A percentile compares a stretch with the other conserved stretches of the same genome.
Evolutionary conservation across 108 stramenopile genomes (phyloP).

Genomic region (Cyclotella sp.): DNA sequence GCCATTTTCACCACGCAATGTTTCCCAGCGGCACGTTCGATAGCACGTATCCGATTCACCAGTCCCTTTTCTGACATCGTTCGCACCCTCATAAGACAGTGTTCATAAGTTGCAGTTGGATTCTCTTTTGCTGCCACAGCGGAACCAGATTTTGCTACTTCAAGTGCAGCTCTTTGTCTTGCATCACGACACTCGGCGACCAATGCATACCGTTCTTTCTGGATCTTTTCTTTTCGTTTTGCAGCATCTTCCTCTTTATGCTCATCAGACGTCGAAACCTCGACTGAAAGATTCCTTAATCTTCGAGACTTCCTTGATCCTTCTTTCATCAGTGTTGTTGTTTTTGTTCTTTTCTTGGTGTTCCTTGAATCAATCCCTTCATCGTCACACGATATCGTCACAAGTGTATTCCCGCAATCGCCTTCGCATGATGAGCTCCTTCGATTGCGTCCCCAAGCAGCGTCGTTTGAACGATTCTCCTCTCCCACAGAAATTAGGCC

Average conservation of each 20-base stretch:
- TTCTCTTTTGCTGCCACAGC: constrained; percentile 65
- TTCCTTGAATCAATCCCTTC: constrained; percentile 16
- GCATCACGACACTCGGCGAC: constrained; percentile 75
- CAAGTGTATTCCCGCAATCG: constrained; percentile 8
- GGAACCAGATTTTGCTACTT: constrained; percentile 52
- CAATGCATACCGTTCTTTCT: constrained; percentile 51
- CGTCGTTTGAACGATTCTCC: constrained; percentile 68
- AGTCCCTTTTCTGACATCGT: constrained; percentile 84
- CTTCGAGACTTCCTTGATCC: constrained; percentile 64
- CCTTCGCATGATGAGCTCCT: constrained; percentile 8
- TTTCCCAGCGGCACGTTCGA: constrained; percentile 90
- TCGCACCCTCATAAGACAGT: constrained; percentile 82
- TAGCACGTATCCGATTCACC: constrained; percentile 69
- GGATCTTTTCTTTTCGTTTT: constrained; percentile 29
- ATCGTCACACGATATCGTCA: constrained; percentile 7
- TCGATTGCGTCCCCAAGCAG: constrained; percentile 51
- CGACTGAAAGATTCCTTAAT: constrained; percentile 51
- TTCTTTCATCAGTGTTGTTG: constrained; percentile 25
- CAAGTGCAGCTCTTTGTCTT: constrained; percentile 64
- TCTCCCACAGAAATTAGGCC: constrained; percentile 75
- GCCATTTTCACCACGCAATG: constrained; percentile 93
- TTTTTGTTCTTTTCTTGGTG: constrained; percentile 13
- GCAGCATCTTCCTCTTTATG: constrained; percentile 1
- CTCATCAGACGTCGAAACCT: neutral
- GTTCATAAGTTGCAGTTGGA: constrained; percentile 89